These are phyloP conservation scores for Pichia insulana DNA, from an alignment of 805 yeast species.

Conservation along the genomic window DNA sequence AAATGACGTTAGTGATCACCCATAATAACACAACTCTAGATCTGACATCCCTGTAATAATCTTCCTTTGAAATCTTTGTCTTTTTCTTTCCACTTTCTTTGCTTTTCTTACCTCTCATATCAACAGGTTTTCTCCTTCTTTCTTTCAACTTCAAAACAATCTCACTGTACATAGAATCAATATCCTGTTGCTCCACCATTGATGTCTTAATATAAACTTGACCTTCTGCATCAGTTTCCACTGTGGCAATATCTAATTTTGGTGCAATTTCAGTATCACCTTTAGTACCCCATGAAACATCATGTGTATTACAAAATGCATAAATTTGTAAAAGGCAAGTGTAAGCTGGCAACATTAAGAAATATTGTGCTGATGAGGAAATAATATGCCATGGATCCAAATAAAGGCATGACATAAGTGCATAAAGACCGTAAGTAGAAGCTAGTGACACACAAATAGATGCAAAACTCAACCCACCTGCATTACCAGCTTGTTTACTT, in stretches of 20 bases:
- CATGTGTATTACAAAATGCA: conserved; percentile 97
- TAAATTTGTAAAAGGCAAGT: conserved; percentile 89
- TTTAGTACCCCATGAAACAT: conserved; percentile 98
- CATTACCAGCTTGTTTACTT: conserved; percentile 28
- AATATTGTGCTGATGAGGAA: conserved; percentile 81
- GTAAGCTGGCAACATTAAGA: conserved; percentile 82
- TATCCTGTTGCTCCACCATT: conserved; percentile 62
- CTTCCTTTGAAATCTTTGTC: conserved; percentile 47
- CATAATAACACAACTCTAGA: conserved; percentile 93
- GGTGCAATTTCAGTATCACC: conserved; percentile 75
- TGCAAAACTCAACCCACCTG: conserved; percentile 43
- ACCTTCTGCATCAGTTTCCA: conserved; percentile 72
- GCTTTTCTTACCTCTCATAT: conserved; percentile 35
- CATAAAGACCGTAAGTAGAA: conserved; percentile 88
- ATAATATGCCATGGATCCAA: conserved; percentile 95
- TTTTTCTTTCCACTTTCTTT: conserved; percentile 30
- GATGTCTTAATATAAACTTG: conserved; percentile 78
- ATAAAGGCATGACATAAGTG: conserved; percentile 72
- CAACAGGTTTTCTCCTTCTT: conserved; percentile 51
- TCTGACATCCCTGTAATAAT: conserved; percentile 90
- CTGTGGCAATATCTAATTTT: conserved; percentile 72
- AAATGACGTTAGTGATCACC: conserved; percentile 74
- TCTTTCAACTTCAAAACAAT: conserved; percentile 66
- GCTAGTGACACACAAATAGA: conserved; percentile 77
- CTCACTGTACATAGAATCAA: conserved; percentile 74